Evolutionary conservation across 202 grass and related monocot genomes (phyloP).

Genomic region (Carex arenaria): DNA sequence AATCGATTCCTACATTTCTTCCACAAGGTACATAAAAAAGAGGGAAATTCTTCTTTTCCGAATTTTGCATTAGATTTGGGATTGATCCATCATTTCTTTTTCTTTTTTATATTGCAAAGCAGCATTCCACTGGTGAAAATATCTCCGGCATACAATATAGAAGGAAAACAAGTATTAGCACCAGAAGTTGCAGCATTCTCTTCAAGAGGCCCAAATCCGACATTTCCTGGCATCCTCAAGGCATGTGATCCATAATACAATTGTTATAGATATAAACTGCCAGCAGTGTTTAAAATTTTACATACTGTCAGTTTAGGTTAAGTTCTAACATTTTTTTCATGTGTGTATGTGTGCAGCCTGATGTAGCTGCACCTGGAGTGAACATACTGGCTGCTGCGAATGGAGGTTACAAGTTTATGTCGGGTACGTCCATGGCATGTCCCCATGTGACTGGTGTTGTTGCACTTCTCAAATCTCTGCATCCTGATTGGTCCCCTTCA

Average conservation of each 20-base stretch:
- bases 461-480: conserved; percentile 55
- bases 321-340: neutral
- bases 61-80: neutral
- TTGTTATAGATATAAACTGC: neutral
- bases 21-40: conserved; percentile 5
- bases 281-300: neutral
- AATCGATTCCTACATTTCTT: neutral
- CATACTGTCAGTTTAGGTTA: neutral
- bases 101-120: neutral
- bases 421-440: conserved; percentile 58
- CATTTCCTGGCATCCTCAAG: conserved; percentile 36
- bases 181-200: conserved; percentile 48
- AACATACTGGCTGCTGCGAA: conserved; percentile 43
- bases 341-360: conserved; percentile 31
- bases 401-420: neutral
- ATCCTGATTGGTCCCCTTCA: conserved; percentile 65
- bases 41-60: neutral
- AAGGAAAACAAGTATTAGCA: conserved; percentile 10
- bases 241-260: neutral
- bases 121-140: conserved; percentile 17
- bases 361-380: conserved; percentile 66
- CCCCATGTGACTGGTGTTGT: conserved; percentile 53
- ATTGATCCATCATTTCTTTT: neutral
- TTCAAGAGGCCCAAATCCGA: conserved; percentile 33
- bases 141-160: conserved; percentile 15